Percentiles rank a stretch among this genome's conserved stretches.
Conservation (phyloP, 129 eudicot species). For the Deinandra increscens region DNA sequence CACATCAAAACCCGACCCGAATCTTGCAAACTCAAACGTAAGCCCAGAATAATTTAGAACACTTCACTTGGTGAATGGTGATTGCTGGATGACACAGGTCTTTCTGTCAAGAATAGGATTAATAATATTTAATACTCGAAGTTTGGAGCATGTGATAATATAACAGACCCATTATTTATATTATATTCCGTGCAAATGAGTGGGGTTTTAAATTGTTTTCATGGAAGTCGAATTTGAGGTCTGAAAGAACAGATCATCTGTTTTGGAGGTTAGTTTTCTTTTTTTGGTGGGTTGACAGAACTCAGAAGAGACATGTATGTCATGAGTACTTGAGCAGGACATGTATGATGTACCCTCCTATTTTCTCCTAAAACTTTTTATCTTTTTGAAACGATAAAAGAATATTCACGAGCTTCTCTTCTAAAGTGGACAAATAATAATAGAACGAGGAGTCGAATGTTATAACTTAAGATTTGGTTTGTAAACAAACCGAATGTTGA, state of each 20-base stretch:
- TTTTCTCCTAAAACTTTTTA: no score
- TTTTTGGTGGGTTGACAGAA: not conserved
- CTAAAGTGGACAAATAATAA: no score
- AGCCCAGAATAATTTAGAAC: not conserved
- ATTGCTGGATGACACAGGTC: constrained; percentile 23
- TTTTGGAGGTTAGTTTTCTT: constrained; percentile 17
- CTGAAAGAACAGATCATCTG: constrained; percentile 4
- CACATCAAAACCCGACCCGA: constrained; percentile 29
- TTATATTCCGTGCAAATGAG: constrained; percentile 22
- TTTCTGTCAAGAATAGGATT: constrained; percentile 24
- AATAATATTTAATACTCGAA: constrained; percentile 3
- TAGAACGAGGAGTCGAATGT: no score
- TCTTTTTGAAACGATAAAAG: no score
- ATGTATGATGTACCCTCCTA: no score
- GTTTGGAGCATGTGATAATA: not conserved
- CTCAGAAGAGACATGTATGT: not conserved
- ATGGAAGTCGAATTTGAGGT: constrained; percentile 13
- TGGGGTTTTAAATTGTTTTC: constrained; percentile 21
- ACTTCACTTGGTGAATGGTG: not conserved
- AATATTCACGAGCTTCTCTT: no score
- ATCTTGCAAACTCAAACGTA: constrained; percentile 15
- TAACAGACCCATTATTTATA: constrained; percentile 13
- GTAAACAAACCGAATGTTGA: no score
- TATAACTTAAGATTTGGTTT: no score
- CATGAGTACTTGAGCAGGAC: no score